Base-by-base conservation (phyloP, 169 alveolate genomes). In the Plasmodium vinckei region DNA sequence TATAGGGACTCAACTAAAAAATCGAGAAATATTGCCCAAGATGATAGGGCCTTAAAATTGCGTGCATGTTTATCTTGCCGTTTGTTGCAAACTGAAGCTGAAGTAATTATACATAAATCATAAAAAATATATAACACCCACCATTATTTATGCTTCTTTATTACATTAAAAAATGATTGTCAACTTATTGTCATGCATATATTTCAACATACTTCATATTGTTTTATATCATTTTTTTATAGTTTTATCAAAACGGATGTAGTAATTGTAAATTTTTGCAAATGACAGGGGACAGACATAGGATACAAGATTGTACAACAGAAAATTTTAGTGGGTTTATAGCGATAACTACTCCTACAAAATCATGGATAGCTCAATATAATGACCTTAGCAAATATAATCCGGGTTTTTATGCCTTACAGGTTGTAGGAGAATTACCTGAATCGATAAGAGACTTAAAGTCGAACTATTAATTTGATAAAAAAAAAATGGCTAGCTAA, bases 351-450 rank as follows among this genome's bases (percentile, higher is more conserved):
- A 95, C 94, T 27, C 97, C 98, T 1, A 89, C 69, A 33, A 92
- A 92, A 21, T 96, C 98, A n/a, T 96, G 98, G 98, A 96, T 96
- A 60, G 98, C 98, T 13, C 88, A 94, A 12, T 95, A 94, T 88
- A 96, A 96, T 70, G 95, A 94, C 59, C 90, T 96, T 46, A 88
- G 95, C 87, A 70, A 93, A 23, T 77, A 82, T 15, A 88, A 89
- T n/a, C 98, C 98, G 0, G 98, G 98, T 2, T 96, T 97, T 70
- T 96, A 96, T 84, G 98, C 98, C 4, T 93, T 96, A 13, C 94
- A 97, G 19, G 98, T 96, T 19, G 93, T 89, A 56, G 98, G 98
- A 5, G 97, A 94, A 17, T 87, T 94, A 5, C 97, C 97, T 0
- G 96, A 93, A 46, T 87, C 95, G 15, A 87, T 93, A 54, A 65